Evolutionary conservation across 2,329 filamentous ascomycete species (phyloP), one percentile per base, ranked within the genome.

Genomic region (Penicillium sp.): DNA sequence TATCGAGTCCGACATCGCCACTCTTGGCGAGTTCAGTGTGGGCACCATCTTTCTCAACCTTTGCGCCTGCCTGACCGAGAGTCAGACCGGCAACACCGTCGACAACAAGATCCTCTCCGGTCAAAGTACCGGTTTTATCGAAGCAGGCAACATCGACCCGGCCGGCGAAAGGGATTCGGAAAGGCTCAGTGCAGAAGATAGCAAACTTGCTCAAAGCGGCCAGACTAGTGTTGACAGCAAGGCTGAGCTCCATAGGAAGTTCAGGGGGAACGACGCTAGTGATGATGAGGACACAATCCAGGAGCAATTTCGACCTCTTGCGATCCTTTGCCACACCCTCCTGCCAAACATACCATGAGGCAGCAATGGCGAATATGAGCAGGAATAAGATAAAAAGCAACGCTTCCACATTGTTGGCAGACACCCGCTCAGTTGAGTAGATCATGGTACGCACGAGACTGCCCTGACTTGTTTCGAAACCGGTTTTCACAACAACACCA

Each of bases 361-460:
- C 93, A 48, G 93, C 94, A 67, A 98, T 81, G 61, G 94, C 94
- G 72, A 98, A 98, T 61, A 97, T 81, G 47, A 95, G 80, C 26
- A 98, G 79, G 78, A 98, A 98, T 52, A 98, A 78, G 58, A 98
- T 98, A 75, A 98, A 98, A 53, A 95, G 78, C n/a, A 98, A 75
- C 2, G 93, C 93, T 72, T 98, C 93, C 39, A 84, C 84, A 64
- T 98, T 97, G 74, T 96, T 96, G 61, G 93, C 93, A n/a, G 91
- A 97, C 21, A 98, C 91, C 57, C 91, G 88, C 71, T 98, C 93
- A 2, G 93, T 98, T 1, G 94, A 96, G 75, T 95, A 98, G 64
- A 98, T 98, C 93, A 98, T 98, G 59, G 93, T 98, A 55, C 93
- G 87, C 53, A 98, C 93, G 53, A 98, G 80, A 70, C 89, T 96